phyloP scores from a whole-genome alignment of 1,284 basidiomycete species.

The Sphaerobolus stellatus region DNA sequence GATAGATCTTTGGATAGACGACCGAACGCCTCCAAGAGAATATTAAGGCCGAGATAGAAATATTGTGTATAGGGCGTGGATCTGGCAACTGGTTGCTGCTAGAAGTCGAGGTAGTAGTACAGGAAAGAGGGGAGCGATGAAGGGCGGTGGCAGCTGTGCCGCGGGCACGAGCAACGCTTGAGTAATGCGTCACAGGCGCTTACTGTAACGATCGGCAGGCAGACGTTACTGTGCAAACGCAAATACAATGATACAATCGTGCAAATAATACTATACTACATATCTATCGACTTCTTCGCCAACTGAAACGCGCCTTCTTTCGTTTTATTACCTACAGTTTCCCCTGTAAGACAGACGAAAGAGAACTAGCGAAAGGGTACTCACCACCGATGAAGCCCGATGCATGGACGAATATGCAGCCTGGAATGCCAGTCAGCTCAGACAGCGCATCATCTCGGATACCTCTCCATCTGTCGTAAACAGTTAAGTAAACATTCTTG shows the following conservation, averaged over 20 bases:
- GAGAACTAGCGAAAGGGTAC: slow-evolving; percentile 26
- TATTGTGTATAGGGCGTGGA: neutral
- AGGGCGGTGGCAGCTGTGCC: neutral
- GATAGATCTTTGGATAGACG: neutral
- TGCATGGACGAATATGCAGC: slow-evolving; percentile 91
- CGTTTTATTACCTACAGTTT: slow-evolving; percentile 76
- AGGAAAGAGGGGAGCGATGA: neutral
- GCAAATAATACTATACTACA: slow-evolving; percentile 32
- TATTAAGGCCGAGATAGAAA: neutral
- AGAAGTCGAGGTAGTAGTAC: neutral
- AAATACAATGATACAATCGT: neutral
- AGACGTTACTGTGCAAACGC: neutral
- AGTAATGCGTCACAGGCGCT: neutral
- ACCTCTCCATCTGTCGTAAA: slow-evolving; percentile 73
- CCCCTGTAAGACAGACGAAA: slow-evolving; percentile 5
- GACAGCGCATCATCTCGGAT: slow-evolving; percentile 83
- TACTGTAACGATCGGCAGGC: neutral
- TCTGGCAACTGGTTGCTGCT: too few species aligned
- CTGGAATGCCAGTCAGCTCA: slow-evolving; percentile 73
- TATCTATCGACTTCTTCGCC: slow-evolving; percentile 66
- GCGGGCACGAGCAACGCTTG: neutral
- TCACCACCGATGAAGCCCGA: slow-evolving; percentile 93
- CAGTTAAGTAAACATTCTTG: neutral
- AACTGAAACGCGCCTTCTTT: slow-evolving; percentile 84
- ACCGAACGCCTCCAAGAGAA: slow-evolving; percentile 3